phyloP scores from a whole-genome alignment of 257 asterid species.

The Fraxinus anomala region DNA sequence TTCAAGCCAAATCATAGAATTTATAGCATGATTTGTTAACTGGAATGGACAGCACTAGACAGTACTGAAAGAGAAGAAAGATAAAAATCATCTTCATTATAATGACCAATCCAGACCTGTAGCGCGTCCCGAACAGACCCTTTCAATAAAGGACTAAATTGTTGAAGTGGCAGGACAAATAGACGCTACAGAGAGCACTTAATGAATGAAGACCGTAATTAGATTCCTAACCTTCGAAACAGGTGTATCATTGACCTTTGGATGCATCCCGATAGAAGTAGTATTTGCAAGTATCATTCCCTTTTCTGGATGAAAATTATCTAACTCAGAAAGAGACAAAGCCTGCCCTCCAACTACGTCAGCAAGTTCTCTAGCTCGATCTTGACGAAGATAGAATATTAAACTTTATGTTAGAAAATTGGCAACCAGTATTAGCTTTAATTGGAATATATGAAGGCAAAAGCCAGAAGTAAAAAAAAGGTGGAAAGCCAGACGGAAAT shows the following conservation, averaged over 20 bases:
- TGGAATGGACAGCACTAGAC: not conserved
- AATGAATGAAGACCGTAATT: conserved; percentile 8
- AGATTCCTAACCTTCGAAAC: conserved; percentile 65
- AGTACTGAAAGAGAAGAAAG: not conserved
- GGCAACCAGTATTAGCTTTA: not conserved
- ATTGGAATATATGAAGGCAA: not conserved
- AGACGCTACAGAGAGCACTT: not conserved
- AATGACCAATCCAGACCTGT: not conserved
- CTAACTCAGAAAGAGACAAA: conserved; percentile 67
- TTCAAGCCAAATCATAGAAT: not conserved
- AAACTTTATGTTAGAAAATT: not conserved
- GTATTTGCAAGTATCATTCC: conserved; percentile 98
- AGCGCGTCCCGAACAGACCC: not conserved
- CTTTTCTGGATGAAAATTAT: conserved; percentile 70
- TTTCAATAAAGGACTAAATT: not conserved
- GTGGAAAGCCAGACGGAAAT: conserved; percentile 29
- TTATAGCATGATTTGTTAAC: not conserved
- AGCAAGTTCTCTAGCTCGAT: conserved; percentile 86
- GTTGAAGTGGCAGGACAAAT: not conserved
- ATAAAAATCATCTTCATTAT: not conserved
- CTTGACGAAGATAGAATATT: conserved; percentile 32
- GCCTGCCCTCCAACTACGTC: conserved; percentile 80
- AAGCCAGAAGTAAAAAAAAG: not conserved
- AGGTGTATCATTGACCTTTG: conserved; percentile 84
- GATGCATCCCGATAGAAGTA: conserved; percentile 98